These are phyloP conservation scores for Ganoderma lucidum DNA, from an alignment of 1,284 basidiomycete species.

Conservation along the genomic window DNA sequence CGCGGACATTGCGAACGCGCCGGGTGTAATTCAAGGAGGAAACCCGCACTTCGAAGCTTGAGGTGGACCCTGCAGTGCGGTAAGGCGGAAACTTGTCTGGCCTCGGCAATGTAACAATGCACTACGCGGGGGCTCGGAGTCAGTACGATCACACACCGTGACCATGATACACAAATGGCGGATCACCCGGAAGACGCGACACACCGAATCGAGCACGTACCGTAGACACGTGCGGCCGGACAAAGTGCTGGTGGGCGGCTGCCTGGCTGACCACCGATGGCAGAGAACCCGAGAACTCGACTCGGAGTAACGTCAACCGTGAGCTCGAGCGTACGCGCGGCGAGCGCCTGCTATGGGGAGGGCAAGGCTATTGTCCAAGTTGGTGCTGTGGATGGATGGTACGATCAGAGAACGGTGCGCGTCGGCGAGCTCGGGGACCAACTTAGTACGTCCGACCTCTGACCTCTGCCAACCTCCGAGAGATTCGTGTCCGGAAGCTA, in stretches of 20 bases:
- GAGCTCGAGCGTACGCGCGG: too few species aligned
- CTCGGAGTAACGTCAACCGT: background rate
- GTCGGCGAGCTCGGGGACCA: background rate
- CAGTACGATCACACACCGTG: constrained; percentile 2
- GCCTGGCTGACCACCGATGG: background rate
- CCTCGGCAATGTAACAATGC: background rate
- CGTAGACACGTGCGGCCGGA: background rate
- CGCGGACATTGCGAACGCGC: background rate
- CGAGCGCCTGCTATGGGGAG: too few species aligned
- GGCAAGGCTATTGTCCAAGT: too few species aligned
- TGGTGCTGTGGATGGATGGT: background rate
- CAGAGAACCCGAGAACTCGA: background rate
- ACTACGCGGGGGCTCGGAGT: background rate
- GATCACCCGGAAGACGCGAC: background rate
- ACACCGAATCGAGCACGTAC: background rate
- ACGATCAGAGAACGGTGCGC: background rate
- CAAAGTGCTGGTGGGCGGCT: background rate
- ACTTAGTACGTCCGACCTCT: background rate
- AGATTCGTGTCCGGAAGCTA: constrained; percentile 3
- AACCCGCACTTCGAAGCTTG: background rate
- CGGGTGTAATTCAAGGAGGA: background rate
- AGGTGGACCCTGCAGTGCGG: constrained; percentile 5
- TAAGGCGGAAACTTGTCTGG: background rate
- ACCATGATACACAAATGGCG: background rate
- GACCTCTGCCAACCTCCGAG: background rate